Evolutionary conservation across 345 rosid species (phyloP).

Genomic region (Eucalyptus erythrocorys): DNA sequence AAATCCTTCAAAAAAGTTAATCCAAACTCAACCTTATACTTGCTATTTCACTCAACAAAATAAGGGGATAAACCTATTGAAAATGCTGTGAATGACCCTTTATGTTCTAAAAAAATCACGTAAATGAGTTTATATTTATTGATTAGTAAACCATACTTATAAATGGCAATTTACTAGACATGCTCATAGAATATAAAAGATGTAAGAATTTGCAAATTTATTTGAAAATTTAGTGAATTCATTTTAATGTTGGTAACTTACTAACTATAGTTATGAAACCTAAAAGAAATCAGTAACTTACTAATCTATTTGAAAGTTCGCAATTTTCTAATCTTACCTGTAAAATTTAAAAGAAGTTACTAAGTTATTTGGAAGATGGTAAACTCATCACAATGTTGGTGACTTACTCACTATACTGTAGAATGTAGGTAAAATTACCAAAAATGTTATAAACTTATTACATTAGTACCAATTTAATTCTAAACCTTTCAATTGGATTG

Average conservation of each 20-base stretch:
- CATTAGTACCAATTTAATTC: accelerated
- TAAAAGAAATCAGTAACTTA: not conserved
- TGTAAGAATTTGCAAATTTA: not conserved
- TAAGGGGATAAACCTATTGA: not conserved
- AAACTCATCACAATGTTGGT: not conserved
- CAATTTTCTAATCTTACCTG: not conserved
- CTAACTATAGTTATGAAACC: not conserved
- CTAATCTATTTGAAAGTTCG: not conserved
- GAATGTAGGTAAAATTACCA: accelerated
- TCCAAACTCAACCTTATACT: not conserved
- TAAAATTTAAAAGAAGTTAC: not conserved
- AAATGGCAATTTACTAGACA: not conserved
- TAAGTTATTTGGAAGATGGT: not conserved
- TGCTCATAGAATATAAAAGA: not conserved
- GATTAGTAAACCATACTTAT: not conserved
- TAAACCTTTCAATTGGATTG: not conserved
- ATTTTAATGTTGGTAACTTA: not conserved
- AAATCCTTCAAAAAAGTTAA: not conserved
- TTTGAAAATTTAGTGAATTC: not conserved
- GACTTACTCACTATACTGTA: not conserved
- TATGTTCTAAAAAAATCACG: not conserved
- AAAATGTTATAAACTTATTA: accelerated
- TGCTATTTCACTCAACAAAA: not conserved
- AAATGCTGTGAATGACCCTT: not conserved
- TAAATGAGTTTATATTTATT: not conserved